Evolutionary conservation across 2,329 filamentous ascomycete genomes (phyloP), one percentile per base, ranked within the genome.

Genomic region (Ambrosiella cleistominuta): DNA sequence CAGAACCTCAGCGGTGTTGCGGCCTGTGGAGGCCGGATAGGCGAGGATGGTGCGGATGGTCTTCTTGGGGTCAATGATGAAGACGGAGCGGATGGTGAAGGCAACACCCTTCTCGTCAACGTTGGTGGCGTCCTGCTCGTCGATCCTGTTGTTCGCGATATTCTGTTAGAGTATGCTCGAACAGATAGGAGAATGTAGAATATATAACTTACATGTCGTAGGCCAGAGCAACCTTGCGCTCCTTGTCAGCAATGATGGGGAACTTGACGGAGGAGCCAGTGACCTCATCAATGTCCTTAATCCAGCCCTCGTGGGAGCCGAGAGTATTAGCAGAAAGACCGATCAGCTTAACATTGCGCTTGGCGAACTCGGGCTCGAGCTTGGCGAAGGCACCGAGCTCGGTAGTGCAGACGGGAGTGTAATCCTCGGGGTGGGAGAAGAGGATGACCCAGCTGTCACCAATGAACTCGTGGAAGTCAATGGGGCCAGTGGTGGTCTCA

Each of bases 341-440:
- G 66, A 95, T 91, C 73, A 95, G 82, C 80, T 95, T 94, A 66
- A 91, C 87, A 63, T 82, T 82, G 63, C 89, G 83, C 76, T 86
- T 88, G 67, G 82, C 79, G 72, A 96, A 95, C 72, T 95, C 88
- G 66, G 82, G 80, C 75, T 88, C 83, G 63, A 95, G 78, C 74
- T 90, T 93, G 65, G 89, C 86, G 66, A 96, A 94, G 61, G 89
- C 89, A 62, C 89, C 90, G 62, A 96, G 84, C 75, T 96, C 90
- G 57, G 89, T 96, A 63, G 90, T 96, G 79, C 90, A 96, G 61
- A 95, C 90, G 57, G 90, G 90, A 1, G 90, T 95, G 77, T 87
- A 95, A 72, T 95, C 90, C 70, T 84, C 85, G 2, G 87, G 87
- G 74, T 91, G 87, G 38, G 84, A 88, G 77, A 93, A 91, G 65